Evolutionary conservation across 1,139 yeast species (phyloP).

Genomic region (Chernovozyma aurita): DNA sequence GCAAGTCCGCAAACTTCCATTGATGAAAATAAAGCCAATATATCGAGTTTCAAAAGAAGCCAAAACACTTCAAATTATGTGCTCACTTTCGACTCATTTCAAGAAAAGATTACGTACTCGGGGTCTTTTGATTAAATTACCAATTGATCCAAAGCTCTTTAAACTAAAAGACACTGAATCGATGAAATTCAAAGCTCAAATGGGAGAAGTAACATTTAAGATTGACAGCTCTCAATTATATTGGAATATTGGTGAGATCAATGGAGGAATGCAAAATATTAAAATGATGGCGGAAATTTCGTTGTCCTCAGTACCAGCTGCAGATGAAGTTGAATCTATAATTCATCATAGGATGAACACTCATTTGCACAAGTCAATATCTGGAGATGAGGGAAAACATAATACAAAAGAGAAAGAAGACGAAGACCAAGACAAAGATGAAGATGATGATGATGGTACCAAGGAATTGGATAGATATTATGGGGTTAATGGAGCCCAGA

Average conservation of each 20-base stretch:
- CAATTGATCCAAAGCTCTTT: constrained; percentile 33
- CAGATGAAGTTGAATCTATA: background rate
- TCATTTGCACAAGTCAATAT: background rate
- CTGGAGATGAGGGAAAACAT: constrained; percentile 2
- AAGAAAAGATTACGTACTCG: constrained; percentile 33
- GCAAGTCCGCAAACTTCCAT: constrained; percentile 31
- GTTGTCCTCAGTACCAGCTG: constrained; percentile 9
- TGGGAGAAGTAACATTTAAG: constrained; percentile 38
- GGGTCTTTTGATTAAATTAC: constrained; percentile 28
- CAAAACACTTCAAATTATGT: constrained; percentile 33
- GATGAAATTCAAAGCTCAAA: constrained; percentile 38
- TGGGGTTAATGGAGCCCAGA: constrained; percentile 27
- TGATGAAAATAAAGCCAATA: constrained; percentile 34
- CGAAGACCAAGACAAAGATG: constrained; percentile 7
- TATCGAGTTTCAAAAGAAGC: constrained; percentile 21
- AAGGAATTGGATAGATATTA: constrained; percentile 37
- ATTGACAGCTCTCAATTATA: constrained; percentile 47
- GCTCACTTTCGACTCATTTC: constrained; percentile 31
- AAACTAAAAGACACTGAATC: constrained; percentile 20
- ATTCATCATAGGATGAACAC: constrained; percentile 1
- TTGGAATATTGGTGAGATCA: constrained; percentile 58
- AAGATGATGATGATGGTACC: constrained; percentile 16
- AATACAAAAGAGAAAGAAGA: constrained; percentile 3
- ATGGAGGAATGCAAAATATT: constrained; percentile 41
- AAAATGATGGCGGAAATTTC: constrained; percentile 44